These are phyloP conservation scores for Selaginella tamariscina DNA, from an alignment of 75 land plant genomes.

Conservation along the genomic window DNA sequence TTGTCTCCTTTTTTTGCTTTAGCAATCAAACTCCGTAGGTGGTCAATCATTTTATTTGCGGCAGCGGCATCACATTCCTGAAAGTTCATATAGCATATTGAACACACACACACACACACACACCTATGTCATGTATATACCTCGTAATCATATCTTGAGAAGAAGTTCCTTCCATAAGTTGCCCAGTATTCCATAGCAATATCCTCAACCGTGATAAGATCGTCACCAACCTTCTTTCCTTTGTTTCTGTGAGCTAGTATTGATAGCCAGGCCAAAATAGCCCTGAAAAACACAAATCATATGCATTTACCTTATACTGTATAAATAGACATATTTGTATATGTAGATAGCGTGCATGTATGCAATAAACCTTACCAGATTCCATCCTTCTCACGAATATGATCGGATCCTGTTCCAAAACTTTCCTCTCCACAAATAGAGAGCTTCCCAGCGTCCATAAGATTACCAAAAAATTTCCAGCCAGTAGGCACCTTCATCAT, in stretches of 20 bases:
- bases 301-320: no score
- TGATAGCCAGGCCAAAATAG: constrained; percentile 88
- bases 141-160: constrained; percentile 93
- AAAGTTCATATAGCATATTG: neutral
- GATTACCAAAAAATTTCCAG: constrained; percentile 97
- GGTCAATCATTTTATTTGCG: constrained; percentile 71
- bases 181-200: constrained; percentile 69
- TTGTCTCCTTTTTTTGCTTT: constrained; percentile 59
- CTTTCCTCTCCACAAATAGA: constrained; percentile 99
- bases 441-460: constrained; percentile 94
- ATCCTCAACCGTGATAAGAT: constrained; percentile 64
- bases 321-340: no score
- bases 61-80: constrained; percentile 81
- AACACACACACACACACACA: neutral
- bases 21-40: constrained; percentile 50
- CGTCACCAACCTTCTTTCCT: constrained; percentile 54
- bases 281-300: constrained; percentile 36
- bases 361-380: constrained; percentile 68
- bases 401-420: constrained; percentile 98
- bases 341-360: no score
- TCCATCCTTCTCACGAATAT: constrained; percentile 96
- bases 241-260: constrained; percentile 70
- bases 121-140: constrained; percentile 18
- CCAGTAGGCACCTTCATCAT: constrained; percentile 80
- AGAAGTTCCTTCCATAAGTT: constrained; percentile 80